These are phyloP conservation scores for Wickerhamomyces hampshirensis DNA, from an alignment of 805 yeast species.

Conservation along the genomic window DNA sequence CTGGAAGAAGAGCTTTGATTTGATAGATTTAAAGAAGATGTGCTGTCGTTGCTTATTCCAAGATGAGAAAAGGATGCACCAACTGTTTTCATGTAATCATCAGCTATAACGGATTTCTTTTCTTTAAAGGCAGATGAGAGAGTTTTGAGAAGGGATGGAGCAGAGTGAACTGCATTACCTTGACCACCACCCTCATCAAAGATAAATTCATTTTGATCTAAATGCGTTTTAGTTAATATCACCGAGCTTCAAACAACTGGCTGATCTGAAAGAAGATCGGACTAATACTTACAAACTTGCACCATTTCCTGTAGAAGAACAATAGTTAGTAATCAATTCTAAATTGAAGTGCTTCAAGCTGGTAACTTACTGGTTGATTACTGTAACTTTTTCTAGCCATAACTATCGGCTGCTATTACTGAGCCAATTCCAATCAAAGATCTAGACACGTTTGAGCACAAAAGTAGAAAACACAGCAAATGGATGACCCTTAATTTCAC, in stretches of 20 bases:
- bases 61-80: conserved; percentile 57
- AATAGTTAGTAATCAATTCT: too few species aligned
- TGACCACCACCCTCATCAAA: conserved; percentile 68
- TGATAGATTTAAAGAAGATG: conserved; percentile 1
- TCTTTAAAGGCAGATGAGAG: conserved; percentile 25
- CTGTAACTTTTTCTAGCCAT: conserved; percentile 18
- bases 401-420: too few species aligned
- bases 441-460: too few species aligned
- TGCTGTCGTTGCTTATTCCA: conserved; percentile 28
- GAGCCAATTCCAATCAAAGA: background rate
- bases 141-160: conserved; percentile 26
- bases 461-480: too few species aligned
- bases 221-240: conserved; percentile 1
- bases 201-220: conserved; percentile 48
- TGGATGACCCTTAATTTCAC: too few species aligned
- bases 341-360: too few species aligned
- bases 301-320: conserved; percentile 32
- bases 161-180: conserved; percentile 48
- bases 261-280: background rate
- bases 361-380: conserved; percentile 21
- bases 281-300: conserved; percentile 26
- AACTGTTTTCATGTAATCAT: conserved; percentile 33
- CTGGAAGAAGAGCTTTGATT: conserved; percentile 9
- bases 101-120: conserved; percentile 27
- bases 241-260: background rate